Base-by-base conservation (phyloP, 2,329 filamentous ascomycete species). In the Venturia aucupariae region DNA sequence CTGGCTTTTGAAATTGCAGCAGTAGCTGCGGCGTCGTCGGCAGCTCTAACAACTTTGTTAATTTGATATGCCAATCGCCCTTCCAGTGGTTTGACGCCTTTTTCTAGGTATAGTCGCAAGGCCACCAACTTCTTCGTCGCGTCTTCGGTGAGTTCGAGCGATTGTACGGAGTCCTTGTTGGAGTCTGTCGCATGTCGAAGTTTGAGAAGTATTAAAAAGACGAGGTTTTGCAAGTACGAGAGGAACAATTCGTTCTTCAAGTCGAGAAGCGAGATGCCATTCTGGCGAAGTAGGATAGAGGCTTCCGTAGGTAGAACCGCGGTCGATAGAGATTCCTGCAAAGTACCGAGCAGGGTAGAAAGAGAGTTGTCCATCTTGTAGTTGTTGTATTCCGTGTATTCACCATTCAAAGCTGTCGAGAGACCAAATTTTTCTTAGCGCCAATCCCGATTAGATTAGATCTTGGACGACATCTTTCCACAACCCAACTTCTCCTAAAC, bases 161-260 rank as follows among this genome's bases (percentile, higher is more conserved):
- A 67, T 0, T 79, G 73, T 7, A 71, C 70, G 60, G 78, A 72
- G 22, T 67, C 64, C 24, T 71, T 70, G 2, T 74, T 70, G 19
- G 67, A 69, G 8, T 71, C 69, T 4, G 67, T 54, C 83, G 66
- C 88, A 77, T 69, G 69, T 69, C 90, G 86, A 24, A 97, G 76
- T 72, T 95, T 93, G 44, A 95, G 77, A 1, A 96, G 79, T 55
- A 96, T 88, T 48, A 96, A 79, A 70, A 96, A 96, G 55, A 94
- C 90, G 4, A 97, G 85, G 71, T 96, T 95, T 72, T 64, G 63
- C 0, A 99, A 82, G 76, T 99, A 99, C 4, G 93, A 93, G 46
- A 99, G 86, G 22, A 99, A 86, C n/a, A 99, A 83, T 74, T 99
- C 94, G 77, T 95, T 97, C 79, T 99, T 99, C 68, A 90, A 86